Evolutionary conservation across 108 stramenopile genomes (phyloP).

Genomic region (Skeletonema potamos): DNA sequence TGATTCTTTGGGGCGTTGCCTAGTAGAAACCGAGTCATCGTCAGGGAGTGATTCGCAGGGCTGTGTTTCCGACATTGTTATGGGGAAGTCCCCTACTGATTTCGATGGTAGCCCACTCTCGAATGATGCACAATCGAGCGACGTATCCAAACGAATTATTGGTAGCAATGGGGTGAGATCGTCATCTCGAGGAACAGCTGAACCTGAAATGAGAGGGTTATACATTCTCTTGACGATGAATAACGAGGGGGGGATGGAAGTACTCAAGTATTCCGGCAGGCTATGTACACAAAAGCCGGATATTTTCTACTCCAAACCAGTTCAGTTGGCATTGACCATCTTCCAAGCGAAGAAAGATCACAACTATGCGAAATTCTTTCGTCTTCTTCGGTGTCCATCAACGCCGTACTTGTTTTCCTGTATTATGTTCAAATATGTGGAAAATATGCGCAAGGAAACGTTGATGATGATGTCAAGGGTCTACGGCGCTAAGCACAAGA

Average conservation of each 20-base stretch:
- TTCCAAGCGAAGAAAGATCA: slow-evolving; percentile 83
- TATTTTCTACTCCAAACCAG: slow-evolving; percentile 77
- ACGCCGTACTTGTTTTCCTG: slow-evolving; percentile 83
- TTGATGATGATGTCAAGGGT: slow-evolving; percentile 75
- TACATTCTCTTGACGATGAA: slow-evolving; percentile 84
- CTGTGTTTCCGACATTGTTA: slow-evolving; percentile 58
- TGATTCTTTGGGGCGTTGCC: slow-evolving; percentile 66
- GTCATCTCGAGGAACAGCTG: slow-evolving; percentile 74
- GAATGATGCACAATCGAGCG: slow-evolving; percentile 38
- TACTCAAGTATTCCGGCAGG: slow-evolving; percentile 80
- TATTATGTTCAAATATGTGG: slow-evolving; percentile 91
- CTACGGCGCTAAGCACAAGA: slow-evolving; percentile 71
- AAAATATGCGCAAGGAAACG: slow-evolving; percentile 78
- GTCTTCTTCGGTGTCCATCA: slow-evolving; percentile 52
- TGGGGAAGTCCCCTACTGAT: slow-evolving; percentile 65
- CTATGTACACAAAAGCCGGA: slow-evolving; percentile 65
- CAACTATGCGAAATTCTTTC: slow-evolving; percentile 88
- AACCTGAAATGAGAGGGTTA: slow-evolving; percentile 84
- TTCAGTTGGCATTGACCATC: slow-evolving; percentile 82
- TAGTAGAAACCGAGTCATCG: slow-evolving; percentile 60
- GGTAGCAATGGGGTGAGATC: slow-evolving; percentile 45
- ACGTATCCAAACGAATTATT: slow-evolving; percentile 60
- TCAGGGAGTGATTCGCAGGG: slow-evolving; percentile 54
- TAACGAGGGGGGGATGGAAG: slow-evolving; percentile 93
- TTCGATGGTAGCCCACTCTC: slow-evolving; percentile 69